phyloP scores from a whole-genome alignment of 768 basidiomycete species.

The Panellus pusillus region DNA sequence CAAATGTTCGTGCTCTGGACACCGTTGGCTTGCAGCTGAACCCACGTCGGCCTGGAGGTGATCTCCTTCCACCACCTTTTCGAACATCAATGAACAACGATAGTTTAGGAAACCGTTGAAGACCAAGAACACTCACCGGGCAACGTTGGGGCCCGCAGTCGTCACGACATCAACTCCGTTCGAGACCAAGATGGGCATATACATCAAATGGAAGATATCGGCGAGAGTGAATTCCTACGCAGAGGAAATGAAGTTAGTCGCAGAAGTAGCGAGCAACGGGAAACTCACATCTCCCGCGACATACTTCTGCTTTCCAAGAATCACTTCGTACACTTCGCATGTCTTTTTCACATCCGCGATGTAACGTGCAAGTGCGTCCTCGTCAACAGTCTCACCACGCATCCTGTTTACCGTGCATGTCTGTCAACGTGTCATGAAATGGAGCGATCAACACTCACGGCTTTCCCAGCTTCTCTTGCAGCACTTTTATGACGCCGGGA shows the following conservation, averaged over 20 bases:
- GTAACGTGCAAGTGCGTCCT: conserved; percentile 26
- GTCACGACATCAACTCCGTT: conserved; percentile 30
- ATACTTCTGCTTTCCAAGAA: conserved; percentile 53
- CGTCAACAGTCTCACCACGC: conserved; percentile 9
- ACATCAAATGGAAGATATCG: conserved; percentile 46
- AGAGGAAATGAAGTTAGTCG: background rate
- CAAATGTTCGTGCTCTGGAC: conserved; percentile 16
- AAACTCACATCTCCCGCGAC: conserved; percentile 53
- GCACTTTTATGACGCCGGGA: background rate
- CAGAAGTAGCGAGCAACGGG: background rate
- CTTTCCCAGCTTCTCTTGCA: background rate
- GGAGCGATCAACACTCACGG: conserved; percentile 2
- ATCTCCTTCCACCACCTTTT: conserved; percentile 53
- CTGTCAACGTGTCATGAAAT: background rate
- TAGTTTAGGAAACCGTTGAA: too few relatives aligned
- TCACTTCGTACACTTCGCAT: conserved; percentile 53
- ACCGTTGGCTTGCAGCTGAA: conserved; percentile 39
- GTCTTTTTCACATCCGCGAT: conserved; percentile 34
- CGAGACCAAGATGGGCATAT: conserved; percentile 25
- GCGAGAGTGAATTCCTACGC: conserved; percentile 41
- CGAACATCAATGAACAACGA: too few relatives aligned
- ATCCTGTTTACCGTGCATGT: conserved; percentile 18
- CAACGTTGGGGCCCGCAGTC: conserved; percentile 42
- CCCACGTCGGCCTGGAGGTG: conserved; percentile 46
- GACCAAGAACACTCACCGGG: conserved; percentile 29